Evolutionary conservation across 1,284 basidiomycete genomes (phyloP), one percentile per base, ranked within the genome.

Genomic region (Rhizopogon parksii): DNA sequence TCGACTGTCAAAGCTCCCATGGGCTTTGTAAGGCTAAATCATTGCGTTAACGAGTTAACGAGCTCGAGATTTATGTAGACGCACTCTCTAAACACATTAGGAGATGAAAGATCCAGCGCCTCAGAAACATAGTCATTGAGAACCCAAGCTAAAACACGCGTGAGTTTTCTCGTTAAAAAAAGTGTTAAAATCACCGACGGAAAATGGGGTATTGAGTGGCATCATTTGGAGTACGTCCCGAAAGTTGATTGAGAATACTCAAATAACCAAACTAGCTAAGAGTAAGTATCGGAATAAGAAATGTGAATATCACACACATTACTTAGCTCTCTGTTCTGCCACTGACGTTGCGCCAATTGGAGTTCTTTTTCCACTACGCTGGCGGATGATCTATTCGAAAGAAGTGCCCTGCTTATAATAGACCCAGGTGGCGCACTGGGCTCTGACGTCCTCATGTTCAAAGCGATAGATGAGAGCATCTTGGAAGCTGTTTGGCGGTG

Each of bases 161-260:
- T 36, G n/a, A 17, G 36, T 47, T 34, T 15, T 27, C 6, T 4
- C 7, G 36, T 17, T 24, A 51, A 38, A 57, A 35, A 19, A 8
- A 3, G 12, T 36, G 7, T 1, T n/a, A 2, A n/a, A 8, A 17
- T 46, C 9, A n/a, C 83, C 54, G 60, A 90, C 91, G 94, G 60
- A 97, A 95, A 15, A 97, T 83, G 0, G 95, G 95, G 68, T 95
- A 97, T 61, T 96, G 92, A 0, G 94, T 96, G 6, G 95, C 89
- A 70, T 98, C 91, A 60, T 85, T 92, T 1, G 91, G 91, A 1
- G 91, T 95, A n/a, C 91, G 77, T 43, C 91, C 91, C 1, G 91
- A 93, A 19, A 90, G 79, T 65, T 95, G 91, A 58, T 95, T 95
- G 47, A 95, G 71, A 53, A 95, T 82, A 56, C 88, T 86, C 39